Evolutionary conservation across 2,329 filamentous ascomycete genomes (phyloP), one percentile per base, ranked within the genome.

Genomic region (Trichoderma koningii): DNA sequence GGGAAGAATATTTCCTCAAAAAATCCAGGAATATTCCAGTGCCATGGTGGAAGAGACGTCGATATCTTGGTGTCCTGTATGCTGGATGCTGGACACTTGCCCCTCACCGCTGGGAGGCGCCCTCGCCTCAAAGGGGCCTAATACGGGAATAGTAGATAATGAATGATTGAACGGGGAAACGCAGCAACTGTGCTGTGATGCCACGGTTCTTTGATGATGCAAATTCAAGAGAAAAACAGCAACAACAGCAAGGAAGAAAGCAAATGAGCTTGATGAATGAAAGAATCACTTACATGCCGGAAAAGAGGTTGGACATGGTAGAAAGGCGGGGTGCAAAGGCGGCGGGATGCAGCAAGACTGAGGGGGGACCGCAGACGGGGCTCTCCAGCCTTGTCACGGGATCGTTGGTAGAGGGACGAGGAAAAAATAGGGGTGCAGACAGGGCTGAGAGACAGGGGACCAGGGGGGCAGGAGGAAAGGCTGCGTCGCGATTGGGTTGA

Each of bases 231-330:
- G 34, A 38, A 23, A 44, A 15, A n/a, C 21, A n/a, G 12, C 42
- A 23, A 14, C 23, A 28, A 21, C n/a, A 45, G 26, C 19, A 38
- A 10, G n/a, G 10, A 30, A 21, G 53, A 53, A 17, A 28, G 5
- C 28, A 28, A 1, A 30, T 9, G 7, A 9, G 6, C 30, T 23
- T 23, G 21, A 23, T 23, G 21, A 23, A 23, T 23, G 30, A 52
- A 34, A 30, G 38, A 63, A 61, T 67, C 64, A 84, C 84, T 83
- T 79, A 86, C 84, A 86, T 86, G 76, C 84, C 83, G 72, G 83
- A 86, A 74, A 86, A 86, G 71, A 86, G 78, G 77, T 85, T 85
- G 71, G 84, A 86, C 83, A 86, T 86, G 23, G 74, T 71, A 53
- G 53, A 55, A 66, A 63, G 52, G 66, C 56, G 66, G 64, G 62